These are phyloP conservation scores for Fistulifera solaris DNA, from an alignment of 108 stramenopile genomes.

Conservation along the genomic window DNA sequence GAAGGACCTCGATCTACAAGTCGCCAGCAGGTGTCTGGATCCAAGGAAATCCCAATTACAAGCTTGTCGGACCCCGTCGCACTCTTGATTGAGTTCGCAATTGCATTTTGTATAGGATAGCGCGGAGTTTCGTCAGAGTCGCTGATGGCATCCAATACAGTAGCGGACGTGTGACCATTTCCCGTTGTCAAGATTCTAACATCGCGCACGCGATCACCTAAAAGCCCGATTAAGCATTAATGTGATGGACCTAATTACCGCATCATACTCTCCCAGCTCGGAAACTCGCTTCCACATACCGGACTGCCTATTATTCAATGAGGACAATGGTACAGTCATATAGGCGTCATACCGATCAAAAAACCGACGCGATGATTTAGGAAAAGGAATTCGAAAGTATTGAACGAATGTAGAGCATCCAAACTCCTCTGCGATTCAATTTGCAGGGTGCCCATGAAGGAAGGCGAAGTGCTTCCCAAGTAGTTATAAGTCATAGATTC, in stretches of 20 bases:
- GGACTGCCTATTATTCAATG: slow-evolving; percentile 5
- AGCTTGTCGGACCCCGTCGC: slow-evolving; percentile 20
- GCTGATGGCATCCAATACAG: neutral
- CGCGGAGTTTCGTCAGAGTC: slow-evolving; percentile 18
- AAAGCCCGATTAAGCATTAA: slow-evolving; percentile 46
- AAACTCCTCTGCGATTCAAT: slow-evolving; percentile 38
- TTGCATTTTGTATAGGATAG: neutral
- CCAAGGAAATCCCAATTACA: slow-evolving; percentile 51
- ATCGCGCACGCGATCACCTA: slow-evolving; percentile 51
- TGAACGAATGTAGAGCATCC: slow-evolving; percentile 13
- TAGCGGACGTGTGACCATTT: slow-evolving; percentile 32
- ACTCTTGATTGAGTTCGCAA: slow-evolving; percentile 6
- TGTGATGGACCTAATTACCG: slow-evolving; percentile 35
- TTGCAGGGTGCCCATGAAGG: slow-evolving; percentile 47
- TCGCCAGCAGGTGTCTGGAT: slow-evolving; percentile 55
- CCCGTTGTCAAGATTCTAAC: slow-evolving; percentile 59
- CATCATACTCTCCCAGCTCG: slow-evolving; percentile 46
- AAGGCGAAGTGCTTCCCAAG: slow-evolving; percentile 63
- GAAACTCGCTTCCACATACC: slow-evolving; percentile 5
- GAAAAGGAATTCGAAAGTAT: slow-evolving; percentile 50
- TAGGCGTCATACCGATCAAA: slow-evolving; percentile 74
- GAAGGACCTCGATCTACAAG: slow-evolving; percentile 80
- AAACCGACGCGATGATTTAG: slow-evolving; percentile 49
- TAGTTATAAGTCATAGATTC: slow-evolving; percentile 75
- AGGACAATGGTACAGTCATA: slow-evolving; percentile 37